Conservation (phyloP, 108 stramenopile genomes). For the Nannochloropsis oceanica region DNA sequence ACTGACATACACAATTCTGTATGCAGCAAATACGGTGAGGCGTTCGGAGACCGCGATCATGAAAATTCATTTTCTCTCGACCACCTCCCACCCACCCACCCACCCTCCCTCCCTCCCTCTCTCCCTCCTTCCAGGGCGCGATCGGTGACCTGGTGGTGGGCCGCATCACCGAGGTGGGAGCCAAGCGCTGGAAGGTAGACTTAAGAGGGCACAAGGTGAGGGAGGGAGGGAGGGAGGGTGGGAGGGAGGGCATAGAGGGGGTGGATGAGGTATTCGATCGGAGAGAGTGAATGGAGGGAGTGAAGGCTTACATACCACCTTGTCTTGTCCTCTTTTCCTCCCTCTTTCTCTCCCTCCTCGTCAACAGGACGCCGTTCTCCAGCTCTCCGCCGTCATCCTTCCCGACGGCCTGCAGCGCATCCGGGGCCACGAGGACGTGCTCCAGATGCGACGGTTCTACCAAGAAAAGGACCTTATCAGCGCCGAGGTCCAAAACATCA, state of each 20-base stretch:
- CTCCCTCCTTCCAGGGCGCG: conserved; percentile 46
- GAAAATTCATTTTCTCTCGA: too few relatives aligned
- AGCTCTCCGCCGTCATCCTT: conserved; percentile 70
- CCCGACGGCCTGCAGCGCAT: conserved; percentile 85
- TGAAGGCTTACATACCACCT: neutral
- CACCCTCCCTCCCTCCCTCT: too few relatives aligned
- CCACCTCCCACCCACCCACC: too few relatives aligned
- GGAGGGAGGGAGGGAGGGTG: too few relatives aligned
- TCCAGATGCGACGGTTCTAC: conserved; percentile 76
- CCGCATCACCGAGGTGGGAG: conserved; percentile 60
- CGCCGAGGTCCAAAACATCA: too few relatives aligned
- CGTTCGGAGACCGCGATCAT: too few relatives aligned
- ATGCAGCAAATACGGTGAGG: too few relatives aligned
- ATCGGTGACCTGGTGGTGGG: conserved; percentile 96
- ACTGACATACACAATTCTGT: too few relatives aligned
- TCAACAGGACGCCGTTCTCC: conserved; percentile 50
- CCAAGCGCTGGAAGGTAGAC: conserved; percentile 73
- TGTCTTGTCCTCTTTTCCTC: neutral
- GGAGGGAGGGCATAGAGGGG: too few relatives aligned
- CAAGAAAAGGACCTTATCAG: conserved; percentile 79
- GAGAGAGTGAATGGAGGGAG: neutral
- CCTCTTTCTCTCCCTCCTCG: neutral
- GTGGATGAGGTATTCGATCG: too few relatives aligned
- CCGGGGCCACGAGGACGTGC: conserved; percentile 80
- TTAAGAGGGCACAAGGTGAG: neutral